These are phyloP conservation scores for Debaryomycetaceae sp. DNA, from an alignment of 1,139 yeast species.

Conservation along the genomic window DNA sequence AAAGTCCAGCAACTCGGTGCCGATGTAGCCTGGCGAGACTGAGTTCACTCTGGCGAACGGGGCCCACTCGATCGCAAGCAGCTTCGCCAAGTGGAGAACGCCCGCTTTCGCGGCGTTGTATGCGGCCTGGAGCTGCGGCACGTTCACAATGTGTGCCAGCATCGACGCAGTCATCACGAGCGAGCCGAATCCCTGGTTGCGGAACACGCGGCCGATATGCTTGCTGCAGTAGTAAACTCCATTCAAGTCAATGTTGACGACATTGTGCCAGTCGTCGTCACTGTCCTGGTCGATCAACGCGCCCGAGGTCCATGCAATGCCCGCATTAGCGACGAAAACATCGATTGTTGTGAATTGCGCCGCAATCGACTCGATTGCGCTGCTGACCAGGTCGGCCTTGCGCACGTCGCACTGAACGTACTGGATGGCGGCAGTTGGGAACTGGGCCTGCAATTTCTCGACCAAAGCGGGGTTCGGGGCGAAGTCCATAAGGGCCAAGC, in stretches of 20 bases:
- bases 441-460: constrained; percentile 15
- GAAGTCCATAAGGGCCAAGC: constrained; percentile 36
- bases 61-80: constrained; percentile 23
- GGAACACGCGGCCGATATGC: constrained; percentile 28
- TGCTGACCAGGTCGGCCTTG: constrained; percentile 24
- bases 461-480: constrained; percentile 21
- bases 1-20: constrained; percentile 13
- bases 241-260: constrained; percentile 32
- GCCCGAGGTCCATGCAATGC: constrained; percentile 36
- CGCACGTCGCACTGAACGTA: constrained; percentile 33
- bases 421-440: constrained; percentile 21
- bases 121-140: constrained; percentile 53
- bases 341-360: constrained; percentile 32
- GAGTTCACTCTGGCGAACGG: constrained; percentile 22
- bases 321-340: constrained; percentile 45
- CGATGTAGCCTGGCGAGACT: constrained; percentile 23
- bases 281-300: constrained; percentile 25
- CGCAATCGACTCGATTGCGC: constrained; percentile 20
- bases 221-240: constrained; percentile 38
- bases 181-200: constrained; percentile 35
- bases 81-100: constrained; percentile 20
- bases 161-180: constrained; percentile 51
- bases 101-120: constrained; percentile 40
- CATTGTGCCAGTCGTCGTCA: constrained; percentile 36
- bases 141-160: constrained; percentile 57